Evolutionary conservation across 139 green algal species (phyloP).

Genomic region (Pedinophyceae sp.): DNA sequence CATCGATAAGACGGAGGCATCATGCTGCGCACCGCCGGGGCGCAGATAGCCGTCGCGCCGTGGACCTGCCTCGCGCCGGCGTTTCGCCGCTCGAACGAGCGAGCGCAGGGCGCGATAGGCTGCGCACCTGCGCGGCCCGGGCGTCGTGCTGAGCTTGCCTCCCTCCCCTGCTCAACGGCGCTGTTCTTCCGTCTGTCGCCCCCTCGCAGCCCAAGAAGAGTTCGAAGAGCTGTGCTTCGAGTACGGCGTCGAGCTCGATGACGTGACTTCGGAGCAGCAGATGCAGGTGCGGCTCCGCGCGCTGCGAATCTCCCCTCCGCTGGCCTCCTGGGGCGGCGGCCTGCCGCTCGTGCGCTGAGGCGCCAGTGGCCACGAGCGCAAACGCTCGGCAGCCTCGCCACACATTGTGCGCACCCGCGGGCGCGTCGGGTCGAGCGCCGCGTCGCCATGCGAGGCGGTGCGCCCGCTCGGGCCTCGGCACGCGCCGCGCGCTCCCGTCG

Average conservation of each 20-base stretch:
- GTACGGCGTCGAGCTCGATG: conserved; percentile 96
- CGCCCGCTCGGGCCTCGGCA: no score
- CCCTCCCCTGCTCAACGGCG: neutral
- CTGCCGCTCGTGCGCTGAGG: no score
- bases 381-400: no score
- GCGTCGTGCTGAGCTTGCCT: neutral
- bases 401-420: no score
- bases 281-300: no score
- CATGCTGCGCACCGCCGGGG: neutral
- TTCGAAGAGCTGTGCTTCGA: conserved; percentile 98
- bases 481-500: no score
- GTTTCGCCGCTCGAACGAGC: neutral
- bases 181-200: neutral
- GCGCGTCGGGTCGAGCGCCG: no score
- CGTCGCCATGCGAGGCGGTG: no score
- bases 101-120: neutral
- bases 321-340: no score
- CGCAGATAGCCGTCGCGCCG: neutral
- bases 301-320: no score
- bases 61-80: neutral
- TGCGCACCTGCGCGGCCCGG: neutral
- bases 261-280: conserved; percentile 89
- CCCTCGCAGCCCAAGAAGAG: conserved; percentile 73
- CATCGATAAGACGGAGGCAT: no score
- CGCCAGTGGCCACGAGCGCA: no score